Percentiles rank a stretch among this genome's conserved stretches.
Evolutionary conservation across 2,329 filamentous ascomycete genomes (phyloP).

Genomic region (Helminthosporium solani): DNA sequence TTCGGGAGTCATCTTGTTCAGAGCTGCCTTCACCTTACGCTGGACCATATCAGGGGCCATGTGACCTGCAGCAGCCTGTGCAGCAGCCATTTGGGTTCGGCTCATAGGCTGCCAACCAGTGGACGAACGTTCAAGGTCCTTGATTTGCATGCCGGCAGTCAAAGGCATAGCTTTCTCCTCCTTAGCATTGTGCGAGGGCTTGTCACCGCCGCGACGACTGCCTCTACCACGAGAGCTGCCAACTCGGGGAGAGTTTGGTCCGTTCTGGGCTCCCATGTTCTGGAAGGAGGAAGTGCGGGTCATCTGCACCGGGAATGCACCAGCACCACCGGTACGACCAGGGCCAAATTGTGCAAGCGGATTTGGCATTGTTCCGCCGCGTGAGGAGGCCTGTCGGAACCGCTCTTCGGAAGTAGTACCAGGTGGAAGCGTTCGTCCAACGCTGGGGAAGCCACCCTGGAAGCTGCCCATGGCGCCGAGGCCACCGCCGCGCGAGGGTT

Average conservation of each 20-base stretch:
- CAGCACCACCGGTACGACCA: slow-evolving; percentile 55
- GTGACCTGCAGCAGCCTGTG: slow-evolving; percentile 45
- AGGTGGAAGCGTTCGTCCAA: slow-evolving; percentile 64
- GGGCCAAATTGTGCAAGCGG: slow-evolving; percentile 58
- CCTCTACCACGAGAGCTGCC: slow-evolving; percentile 63
- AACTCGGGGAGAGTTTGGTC: slow-evolving; percentile 69
- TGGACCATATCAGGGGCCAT: slow-evolving; percentile 93
- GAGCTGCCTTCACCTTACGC: slow-evolving; percentile 94
- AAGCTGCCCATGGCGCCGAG: slow-evolving; percentile 69
- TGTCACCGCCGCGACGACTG: slow-evolving; percentile 61
- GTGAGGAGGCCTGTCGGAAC: slow-evolving; percentile 50
- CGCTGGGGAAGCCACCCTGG: slow-evolving; percentile 44
- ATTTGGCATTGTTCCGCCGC: slow-evolving; percentile 44
- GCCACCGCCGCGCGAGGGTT: slow-evolving; percentile 44
- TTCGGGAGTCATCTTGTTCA: slow-evolving; percentile 99
- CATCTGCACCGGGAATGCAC: slow-evolving; percentile 62
- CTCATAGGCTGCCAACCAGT: slow-evolving; percentile 83
- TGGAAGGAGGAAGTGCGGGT: slow-evolving; percentile 62
- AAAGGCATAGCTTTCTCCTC: slow-evolving; percentile 85
- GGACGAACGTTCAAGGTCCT: slow-evolving; percentile 71
- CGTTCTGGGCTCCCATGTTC: slow-evolving; percentile 56
- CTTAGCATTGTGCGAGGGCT: slow-evolving; percentile 46
- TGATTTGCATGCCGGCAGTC: slow-evolving; percentile 77
- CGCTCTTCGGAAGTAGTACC: slow-evolving; percentile 77
- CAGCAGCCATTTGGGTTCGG: slow-evolving; percentile 40